These are phyloP conservation scores for Hypholoma sublateritium DNA, from an alignment of 768 basidiomycete species.

Conservation along the genomic window DNA sequence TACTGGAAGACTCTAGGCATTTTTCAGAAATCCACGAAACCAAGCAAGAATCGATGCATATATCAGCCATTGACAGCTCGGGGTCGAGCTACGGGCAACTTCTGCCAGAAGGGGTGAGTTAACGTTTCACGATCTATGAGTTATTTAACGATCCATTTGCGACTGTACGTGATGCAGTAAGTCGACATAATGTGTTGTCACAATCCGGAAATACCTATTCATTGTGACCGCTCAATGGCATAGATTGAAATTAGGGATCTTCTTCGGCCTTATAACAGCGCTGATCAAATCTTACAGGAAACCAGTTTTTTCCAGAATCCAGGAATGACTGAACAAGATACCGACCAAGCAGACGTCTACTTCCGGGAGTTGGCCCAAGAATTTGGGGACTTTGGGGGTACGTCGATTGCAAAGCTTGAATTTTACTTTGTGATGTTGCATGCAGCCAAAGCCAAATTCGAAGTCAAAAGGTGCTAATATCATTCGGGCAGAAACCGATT, in stretches of 20 bases:
- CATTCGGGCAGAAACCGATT: conserved; percentile 13
- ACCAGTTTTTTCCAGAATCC: conserved; percentile 7
- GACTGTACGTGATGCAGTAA: too few species aligned
- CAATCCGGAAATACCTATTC: too few species aligned
- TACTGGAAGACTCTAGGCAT: background rate
- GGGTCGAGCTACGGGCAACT: conserved; percentile 1
- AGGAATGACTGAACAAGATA: conserved; percentile 3
- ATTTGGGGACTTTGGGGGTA: conserved; percentile 15
- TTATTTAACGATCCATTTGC: too few species aligned
- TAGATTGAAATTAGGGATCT: too few species aligned
- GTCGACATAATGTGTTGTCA: too few species aligned
- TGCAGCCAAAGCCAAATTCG: background rate
- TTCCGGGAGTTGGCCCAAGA: conserved; percentile 7
- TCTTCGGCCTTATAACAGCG: too few species aligned
- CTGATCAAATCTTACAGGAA: conserved; percentile 11
- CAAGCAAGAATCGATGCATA: background rate
- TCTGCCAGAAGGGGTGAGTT: background rate
- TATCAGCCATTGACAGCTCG: background rate
- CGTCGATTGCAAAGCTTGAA: background rate
- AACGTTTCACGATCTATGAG: too few species aligned
- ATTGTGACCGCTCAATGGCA: too few species aligned
- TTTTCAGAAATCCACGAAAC: background rate
- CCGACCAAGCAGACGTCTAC: conserved; percentile 6
- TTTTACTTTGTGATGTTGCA: background rate
- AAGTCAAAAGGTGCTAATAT: too few species aligned